phyloP scores from a whole-genome alignment of 768 basidiomycete species.

The Pulveroboletus frians region DNA sequence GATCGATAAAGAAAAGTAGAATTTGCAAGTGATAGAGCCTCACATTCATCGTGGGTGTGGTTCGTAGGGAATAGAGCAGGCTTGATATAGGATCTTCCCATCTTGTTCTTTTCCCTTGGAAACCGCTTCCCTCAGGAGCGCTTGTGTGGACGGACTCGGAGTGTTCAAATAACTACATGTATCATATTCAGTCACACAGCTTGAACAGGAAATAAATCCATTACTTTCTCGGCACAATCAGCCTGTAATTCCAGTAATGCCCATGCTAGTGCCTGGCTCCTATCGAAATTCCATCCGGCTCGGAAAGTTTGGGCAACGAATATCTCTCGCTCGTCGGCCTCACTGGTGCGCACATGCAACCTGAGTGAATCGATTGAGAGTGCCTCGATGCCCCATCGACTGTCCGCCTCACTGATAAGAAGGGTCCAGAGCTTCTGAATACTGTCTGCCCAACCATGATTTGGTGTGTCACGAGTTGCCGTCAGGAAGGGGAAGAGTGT shows the following conservation, averaged over 20 bases:
- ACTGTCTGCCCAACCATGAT: conserved; percentile 42
- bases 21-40: conserved; percentile 60
- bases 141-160: conserved; percentile 50
- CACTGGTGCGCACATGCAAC: conserved; percentile 37
- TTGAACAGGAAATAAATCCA: conserved; percentile 5
- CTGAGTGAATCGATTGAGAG: conserved; percentile 64
- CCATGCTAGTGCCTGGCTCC: conserved; percentile 72
- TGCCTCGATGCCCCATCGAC: conserved; percentile 57
- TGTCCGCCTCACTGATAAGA: conserved; percentile 59
- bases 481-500: conserved; percentile 69
- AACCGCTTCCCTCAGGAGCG: conserved; percentile 29
- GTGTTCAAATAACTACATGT: conserved; percentile 52
- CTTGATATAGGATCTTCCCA: conserved; percentile 55
- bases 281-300: conserved; percentile 68
- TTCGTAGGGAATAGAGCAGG: conserved; percentile 48
- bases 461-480: conserved; percentile 28
- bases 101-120: conserved; percentile 47
- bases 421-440: conserved; percentile 50
- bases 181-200: not conserved
- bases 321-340: conserved; percentile 29
- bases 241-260: conserved; percentile 73
- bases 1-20: conserved; percentile 79
- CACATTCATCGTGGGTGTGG: conserved; percentile 29
- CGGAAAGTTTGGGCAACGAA: conserved; percentile 67
- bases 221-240: conserved; percentile 67